Evolutionary conservation across 257 asterid genomes (phyloP).

Genomic region (Striga asiatica): DNA sequence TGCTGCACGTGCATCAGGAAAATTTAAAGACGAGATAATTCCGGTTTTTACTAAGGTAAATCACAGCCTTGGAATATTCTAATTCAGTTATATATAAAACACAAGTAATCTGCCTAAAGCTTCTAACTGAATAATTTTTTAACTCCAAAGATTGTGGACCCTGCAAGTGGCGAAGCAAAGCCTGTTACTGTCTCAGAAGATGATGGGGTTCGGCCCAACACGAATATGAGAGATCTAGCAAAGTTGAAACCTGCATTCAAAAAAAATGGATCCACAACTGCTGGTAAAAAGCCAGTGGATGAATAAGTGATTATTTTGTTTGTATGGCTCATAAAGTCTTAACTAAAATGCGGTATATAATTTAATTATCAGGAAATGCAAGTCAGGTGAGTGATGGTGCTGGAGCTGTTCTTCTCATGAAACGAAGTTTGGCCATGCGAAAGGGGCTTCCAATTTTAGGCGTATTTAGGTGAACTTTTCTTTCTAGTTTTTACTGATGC

Average conservation of each 20-base stretch:
- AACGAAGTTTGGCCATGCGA: constrained; percentile 60
- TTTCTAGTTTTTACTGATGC: too few relatives aligned
- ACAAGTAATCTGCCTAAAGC: too few relatives aligned
- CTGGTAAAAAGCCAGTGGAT: constrained; percentile 39
- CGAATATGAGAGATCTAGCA: constrained; percentile 57
- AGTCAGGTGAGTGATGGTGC: constrained; percentile 96
- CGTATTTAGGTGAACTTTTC: constrained; percentile 45
- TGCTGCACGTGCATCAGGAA: constrained; percentile 75
- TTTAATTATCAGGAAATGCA: constrained; percentile 52
- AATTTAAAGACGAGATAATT: constrained; percentile 77
- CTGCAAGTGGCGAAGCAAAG: constrained; percentile 53
- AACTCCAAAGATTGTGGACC: constrained; percentile 65
- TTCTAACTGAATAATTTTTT: too few relatives aligned
- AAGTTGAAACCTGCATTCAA: constrained; percentile 89
- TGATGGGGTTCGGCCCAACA: constrained; percentile 76
- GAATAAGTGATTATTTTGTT: neutral
- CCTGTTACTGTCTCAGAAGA: constrained; percentile 57
- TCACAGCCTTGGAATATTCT: neutral
- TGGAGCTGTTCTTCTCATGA: constrained; percentile 95
- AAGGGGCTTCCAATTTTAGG: constrained; percentile 89
- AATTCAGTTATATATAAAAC: too few relatives aligned
- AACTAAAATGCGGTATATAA: neutral
- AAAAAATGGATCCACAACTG: constrained; percentile 79
- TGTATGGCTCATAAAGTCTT: neutral
- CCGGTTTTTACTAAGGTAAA: constrained; percentile 80